Evolutionary conservation across 2,329 filamentous ascomycete species (phyloP), one percentile per base, ranked within the genome.

Genomic region (Amauroascus verrucosus): DNA sequence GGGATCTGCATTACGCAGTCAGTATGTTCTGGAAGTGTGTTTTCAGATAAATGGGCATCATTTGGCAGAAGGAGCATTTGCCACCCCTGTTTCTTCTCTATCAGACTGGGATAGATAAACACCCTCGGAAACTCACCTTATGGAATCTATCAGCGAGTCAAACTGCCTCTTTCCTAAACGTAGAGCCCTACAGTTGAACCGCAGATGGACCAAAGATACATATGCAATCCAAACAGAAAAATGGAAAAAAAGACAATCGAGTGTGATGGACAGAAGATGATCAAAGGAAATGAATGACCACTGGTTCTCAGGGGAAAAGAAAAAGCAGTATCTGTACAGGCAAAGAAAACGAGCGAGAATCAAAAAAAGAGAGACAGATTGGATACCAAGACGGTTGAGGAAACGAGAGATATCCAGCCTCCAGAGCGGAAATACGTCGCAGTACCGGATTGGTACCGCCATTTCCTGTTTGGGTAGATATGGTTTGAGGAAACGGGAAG

Each of bases 381-480:
- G 35, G n/a, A 28, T 13, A 49, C 8, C 20, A 46, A 26, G 22
- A 40, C 20, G 26, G 30, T 9, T 18, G 20, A 38, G 28, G 28
- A n/a, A 48, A 32, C n/a, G 18, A 48, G 33, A 20, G 18, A 24
- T 22, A 35, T n/a, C 33, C 44, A 24, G 46, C 22, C 22, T 11
- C 37, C 37, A 20, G 35, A 37, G 24, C 18, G 32, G 45, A 51
- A 14, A 26, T 43, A 28, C 41, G 32, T 18, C 13, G 14, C 6
- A 20, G 20, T 28, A 37, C 30, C 30, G 41, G 28, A 37, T n/a
- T 26, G 18, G 43, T n/a, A 28, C 38, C 14, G 28, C 38, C 41
- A 30, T 45, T 45, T 44, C 41, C 49, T 38, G 30, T 30, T 45
- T 38, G 33, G 38, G 49, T 3, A 50, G 40, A 22, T 44, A n/a